Conservation (phyloP, 106 monocot genomes). For the Dioscorea alata region DNA sequence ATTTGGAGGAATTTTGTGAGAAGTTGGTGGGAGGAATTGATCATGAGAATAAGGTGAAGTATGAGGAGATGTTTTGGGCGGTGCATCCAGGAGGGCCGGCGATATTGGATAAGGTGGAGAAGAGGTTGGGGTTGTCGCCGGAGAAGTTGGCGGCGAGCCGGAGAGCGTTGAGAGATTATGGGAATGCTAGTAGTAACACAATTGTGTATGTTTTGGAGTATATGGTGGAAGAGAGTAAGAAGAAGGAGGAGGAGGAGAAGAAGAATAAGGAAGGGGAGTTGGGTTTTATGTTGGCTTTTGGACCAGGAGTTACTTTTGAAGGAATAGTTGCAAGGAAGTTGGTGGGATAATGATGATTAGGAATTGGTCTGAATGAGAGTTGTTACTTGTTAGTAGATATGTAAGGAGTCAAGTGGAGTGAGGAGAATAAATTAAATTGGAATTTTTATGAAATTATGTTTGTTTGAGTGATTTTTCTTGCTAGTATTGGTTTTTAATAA, state of each 20-base stretch:
- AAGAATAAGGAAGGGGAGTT: conserved; percentile 32
- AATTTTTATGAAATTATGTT: too few relatives aligned
- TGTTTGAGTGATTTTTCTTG: too few relatives aligned
- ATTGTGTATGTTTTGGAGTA: conserved; percentile 81
- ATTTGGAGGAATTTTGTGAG: conserved; percentile 55
- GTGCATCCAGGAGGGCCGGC: conserved; percentile 92
- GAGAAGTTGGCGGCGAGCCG: conserved; percentile 64
- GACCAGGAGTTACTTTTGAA: conserved; percentile 86
- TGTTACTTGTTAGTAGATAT: too few relatives aligned
- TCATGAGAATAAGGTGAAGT: conserved; percentile 21
- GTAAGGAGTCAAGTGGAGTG: too few relatives aligned
- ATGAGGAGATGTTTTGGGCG: conserved; percentile 76
- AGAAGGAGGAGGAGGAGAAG: conserved; percentile 14
- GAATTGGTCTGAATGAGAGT: too few relatives aligned
- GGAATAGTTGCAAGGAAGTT: conserved; percentile 38
- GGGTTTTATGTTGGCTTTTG: conserved; percentile 79
- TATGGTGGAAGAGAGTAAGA: conserved; percentile 56
- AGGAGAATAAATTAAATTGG: too few relatives aligned
- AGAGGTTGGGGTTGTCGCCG: conserved; percentile 38
- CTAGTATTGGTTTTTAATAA: too few relatives aligned
- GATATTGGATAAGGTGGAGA: conserved; percentile 70
- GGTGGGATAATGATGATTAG: neutral
- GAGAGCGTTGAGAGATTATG: conserved; percentile 67
- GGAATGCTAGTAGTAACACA: conserved; percentile 77
- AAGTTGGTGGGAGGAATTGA: conserved; percentile 25